Conservation (phyloP, 1,284 basidiomycete genomes). For the Ceratobasidium sp. region DNA sequence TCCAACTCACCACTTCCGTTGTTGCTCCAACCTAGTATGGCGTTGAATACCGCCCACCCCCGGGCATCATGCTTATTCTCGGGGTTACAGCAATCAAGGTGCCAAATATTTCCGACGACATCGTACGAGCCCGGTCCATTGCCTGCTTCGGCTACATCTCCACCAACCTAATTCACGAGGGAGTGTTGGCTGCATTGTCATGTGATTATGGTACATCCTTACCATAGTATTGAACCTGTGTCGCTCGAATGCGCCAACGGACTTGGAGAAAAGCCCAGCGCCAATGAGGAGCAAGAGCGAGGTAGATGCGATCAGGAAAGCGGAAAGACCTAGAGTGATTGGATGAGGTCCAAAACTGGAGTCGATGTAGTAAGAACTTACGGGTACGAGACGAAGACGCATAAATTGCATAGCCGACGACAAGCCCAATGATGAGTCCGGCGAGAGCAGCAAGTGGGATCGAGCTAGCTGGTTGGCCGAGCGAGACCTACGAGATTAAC, state of each 20-base stretch:
- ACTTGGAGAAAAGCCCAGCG: conserved; percentile 83
- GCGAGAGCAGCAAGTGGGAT: conserved; percentile 90
- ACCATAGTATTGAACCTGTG: conserved; percentile 70
- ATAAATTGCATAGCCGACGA: conserved; percentile 77
- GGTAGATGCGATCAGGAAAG: conserved; percentile 90
- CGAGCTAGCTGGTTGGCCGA: conserved; percentile 79
- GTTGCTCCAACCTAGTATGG: conserved; percentile 81
- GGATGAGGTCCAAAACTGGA: not conserved
- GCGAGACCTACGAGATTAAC: conserved; percentile 63
- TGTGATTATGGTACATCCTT: no score
- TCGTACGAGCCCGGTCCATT: conserved; percentile 64
- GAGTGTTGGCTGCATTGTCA: no score
- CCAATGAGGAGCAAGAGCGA: conserved; percentile 91
- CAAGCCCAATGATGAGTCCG: conserved; percentile 78
- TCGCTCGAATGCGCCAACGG: conserved; percentile 74
- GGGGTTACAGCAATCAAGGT: conserved; percentile 84
- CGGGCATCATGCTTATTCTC: conserved; percentile 64
- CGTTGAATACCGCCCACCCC: conserved; percentile 80
- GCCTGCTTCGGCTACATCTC: conserved; percentile 49
- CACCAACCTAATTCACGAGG: not conserved
- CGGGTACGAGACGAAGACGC: conserved; percentile 77
- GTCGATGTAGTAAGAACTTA: conserved; percentile 54
- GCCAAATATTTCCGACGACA: conserved; percentile 86
- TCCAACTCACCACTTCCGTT: conserved; percentile 63
- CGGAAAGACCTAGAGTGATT: conserved; percentile 65